These are phyloP conservation scores for Umbelopsis sp. DNA, from an alignment of 192 early-diverging fungal genomes.

Conservation along the genomic window DNA sequence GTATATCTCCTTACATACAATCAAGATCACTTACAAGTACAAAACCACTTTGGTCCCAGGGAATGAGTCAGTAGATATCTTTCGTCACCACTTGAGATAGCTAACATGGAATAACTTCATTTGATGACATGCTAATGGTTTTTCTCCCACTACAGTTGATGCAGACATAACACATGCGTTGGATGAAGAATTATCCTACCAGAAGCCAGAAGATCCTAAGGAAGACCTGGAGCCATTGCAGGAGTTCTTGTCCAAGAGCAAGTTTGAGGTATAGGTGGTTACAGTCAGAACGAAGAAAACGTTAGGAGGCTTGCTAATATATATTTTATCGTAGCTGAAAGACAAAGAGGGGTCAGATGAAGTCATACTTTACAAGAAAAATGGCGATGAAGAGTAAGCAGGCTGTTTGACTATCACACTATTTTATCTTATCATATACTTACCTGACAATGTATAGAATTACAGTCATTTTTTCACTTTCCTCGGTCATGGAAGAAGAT, in stretches of 20 bases:
- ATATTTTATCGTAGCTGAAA: not conserved
- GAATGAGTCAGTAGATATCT: not conserved
- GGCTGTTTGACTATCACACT: not conserved
- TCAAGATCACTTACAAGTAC: not conserved
- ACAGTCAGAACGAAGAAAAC: too few relatives aligned
- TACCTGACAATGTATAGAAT: not conserved
- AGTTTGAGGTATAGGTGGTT: not conserved
- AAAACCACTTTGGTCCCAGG: not conserved
- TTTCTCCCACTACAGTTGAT: not conserved
- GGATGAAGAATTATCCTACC: constrained; percentile 7
- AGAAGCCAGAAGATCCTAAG: not conserved
- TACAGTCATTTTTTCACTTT: not conserved
- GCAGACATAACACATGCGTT: constrained; percentile 2
- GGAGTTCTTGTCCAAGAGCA: not conserved
- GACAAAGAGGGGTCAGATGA: constrained; percentile 1
- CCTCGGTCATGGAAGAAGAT: not conserved
- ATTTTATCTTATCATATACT: not conserved
- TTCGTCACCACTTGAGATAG: not conserved
- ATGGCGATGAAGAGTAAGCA: constrained; percentile 3
- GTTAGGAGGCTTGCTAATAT: not conserved
- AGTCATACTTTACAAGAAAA: not conserved
- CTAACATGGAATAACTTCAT: not conserved
- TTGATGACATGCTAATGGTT: not conserved
- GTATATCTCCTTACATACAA: not conserved
- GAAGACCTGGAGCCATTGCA: not conserved